Conservation (phyloP, 2,329 filamentous ascomycete species). For the Alternaria burnsii region DNA sequence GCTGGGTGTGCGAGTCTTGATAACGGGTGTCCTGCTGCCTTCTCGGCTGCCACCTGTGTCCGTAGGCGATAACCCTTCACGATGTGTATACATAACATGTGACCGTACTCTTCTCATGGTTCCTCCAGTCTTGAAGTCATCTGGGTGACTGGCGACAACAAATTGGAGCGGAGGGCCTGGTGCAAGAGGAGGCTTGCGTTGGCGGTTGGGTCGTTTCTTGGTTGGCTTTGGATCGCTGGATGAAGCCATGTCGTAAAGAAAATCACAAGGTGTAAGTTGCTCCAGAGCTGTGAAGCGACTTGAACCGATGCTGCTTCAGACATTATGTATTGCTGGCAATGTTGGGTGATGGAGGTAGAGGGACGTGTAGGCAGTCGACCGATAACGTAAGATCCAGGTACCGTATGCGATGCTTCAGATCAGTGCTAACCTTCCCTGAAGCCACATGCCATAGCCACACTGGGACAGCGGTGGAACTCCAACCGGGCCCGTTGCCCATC, state of each 20-base stretch:
- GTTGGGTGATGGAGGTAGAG: background rate
- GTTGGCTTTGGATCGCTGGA: slow-evolving; percentile 28
- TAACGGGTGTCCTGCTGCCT: slow-evolving; percentile 18
- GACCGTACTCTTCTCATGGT: slow-evolving; percentile 49
- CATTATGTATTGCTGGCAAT: slow-evolving; percentile 11
- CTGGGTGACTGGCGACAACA: slow-evolving; percentile 46
- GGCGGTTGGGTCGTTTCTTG: slow-evolving; percentile 41
- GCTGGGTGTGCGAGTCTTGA: slow-evolving; percentile 34
- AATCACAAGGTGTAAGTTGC: background rate
- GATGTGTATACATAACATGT: slow-evolving; percentile 51
- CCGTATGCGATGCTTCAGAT: slow-evolving; percentile 10
- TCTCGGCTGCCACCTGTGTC: slow-evolving; percentile 26
- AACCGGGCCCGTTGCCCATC: slow-evolving; percentile 6
- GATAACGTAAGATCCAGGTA: slow-evolving; percentile 23
- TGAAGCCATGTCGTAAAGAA: slow-evolving; percentile 27
- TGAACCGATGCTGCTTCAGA: slow-evolving; percentile 1
- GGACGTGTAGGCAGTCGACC: slow-evolving; percentile 3
- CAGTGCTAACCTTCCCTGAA: slow-evolving; percentile 12
- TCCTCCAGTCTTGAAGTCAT: slow-evolving; percentile 41
- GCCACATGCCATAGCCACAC: slow-evolving; percentile 23
- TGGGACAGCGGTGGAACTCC: slow-evolving; percentile 3
- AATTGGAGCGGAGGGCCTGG: slow-evolving; percentile 45
- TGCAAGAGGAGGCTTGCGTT: slow-evolving; percentile 43
- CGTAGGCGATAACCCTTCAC: slow-evolving; percentile 31
- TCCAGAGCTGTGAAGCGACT: background rate